Base-by-base conservation (phyloP, 2,329 filamentous ascomycete species). In the Zelopaecilomyces penicillatus region DNA sequence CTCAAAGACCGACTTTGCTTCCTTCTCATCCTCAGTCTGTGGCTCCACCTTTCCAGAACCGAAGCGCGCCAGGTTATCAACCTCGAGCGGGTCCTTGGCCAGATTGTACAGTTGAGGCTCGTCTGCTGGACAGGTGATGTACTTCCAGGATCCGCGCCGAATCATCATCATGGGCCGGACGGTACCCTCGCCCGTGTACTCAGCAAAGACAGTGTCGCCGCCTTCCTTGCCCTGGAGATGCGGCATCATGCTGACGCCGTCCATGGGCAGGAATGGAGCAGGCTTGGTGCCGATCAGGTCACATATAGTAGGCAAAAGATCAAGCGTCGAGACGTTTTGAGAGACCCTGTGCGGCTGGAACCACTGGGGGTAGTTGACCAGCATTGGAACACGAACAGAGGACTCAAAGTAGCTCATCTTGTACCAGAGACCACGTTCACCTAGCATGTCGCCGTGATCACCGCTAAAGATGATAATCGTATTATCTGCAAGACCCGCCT, bases 361-460 rank as follows among this genome's bases (percentile, higher is more conserved):
- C 49, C 75, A 76, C 56, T 81, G 74, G 28, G 90, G 90, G 57
- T 90, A 81, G 64, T 88, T 83, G 61, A 95, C 76, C 52, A 96
- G 73, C 61, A 96, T 82, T 1, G 90, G 90, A 26, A 96, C 90
- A 29, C 90, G 84, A 38, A 88, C 87, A 9, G 88, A 95, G 35
- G 83, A 83, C 74, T 96, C 90, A 57, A 89, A 95, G 76, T 93
- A 96, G 60, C 81, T 88, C 90, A 96, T 96, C 75, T 96, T 96
- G 73, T 95, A 90, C 90, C 90, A 96, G 39, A 96, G 71, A 5
- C 86, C 85, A 43, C 88, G 82, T 71, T 96, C 90, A 47, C 90
- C 90, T 6, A 96, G 78, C 90, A 96, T 96, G 65, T 96, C 90
- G 45, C 90, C 90, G 59, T 96, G 90, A 62, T 96, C 90, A 37